Conservation (phyloP, 1,284 basidiomycete species). For the Ustilago cynodontis region DNA sequence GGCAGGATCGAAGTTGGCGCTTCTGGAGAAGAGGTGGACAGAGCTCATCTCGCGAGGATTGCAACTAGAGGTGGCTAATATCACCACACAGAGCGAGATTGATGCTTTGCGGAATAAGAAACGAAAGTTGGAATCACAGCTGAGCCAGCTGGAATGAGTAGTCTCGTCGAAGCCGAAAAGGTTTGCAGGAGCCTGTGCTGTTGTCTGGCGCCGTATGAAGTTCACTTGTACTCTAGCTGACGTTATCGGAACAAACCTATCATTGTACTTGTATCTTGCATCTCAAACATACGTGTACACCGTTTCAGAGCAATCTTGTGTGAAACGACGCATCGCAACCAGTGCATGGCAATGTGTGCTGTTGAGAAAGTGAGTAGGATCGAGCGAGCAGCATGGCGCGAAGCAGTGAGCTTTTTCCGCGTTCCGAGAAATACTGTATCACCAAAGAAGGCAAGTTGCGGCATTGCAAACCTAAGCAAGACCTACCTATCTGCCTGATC, state of each 20-base stretch:
- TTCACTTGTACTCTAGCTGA: not conserved
- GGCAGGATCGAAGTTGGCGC: conserved; percentile 81
- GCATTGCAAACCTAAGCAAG: not conserved
- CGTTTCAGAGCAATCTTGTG: not conserved
- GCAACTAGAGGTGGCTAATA: conserved; percentile 92
- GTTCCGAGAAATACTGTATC: conserved; percentile 22
- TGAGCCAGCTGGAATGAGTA: conserved; percentile 28
- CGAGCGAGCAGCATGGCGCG: not conserved
- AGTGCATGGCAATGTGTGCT: not conserved
- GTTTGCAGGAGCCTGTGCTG: not conserved
- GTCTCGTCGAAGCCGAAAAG: not conserved
- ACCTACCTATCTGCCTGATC: not conserved
- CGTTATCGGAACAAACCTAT: not conserved
- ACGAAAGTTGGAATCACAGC: conserved; percentile 23
- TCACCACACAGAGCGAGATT: conserved; percentile 82
- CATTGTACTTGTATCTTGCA: conserved; percentile 33
- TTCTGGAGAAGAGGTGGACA: conserved; percentile 86
- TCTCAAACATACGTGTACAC: not conserved
- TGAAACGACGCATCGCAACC: not conserved
- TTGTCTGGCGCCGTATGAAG: not conserved
- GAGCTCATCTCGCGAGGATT: conserved; percentile 86
- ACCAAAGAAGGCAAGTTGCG: not conserved
- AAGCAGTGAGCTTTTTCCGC: conserved; percentile 16
- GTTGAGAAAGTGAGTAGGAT: not conserved
- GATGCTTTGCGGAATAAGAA: conserved; percentile 46